phyloP scores from a whole-genome alignment of 495 filamentous ascomycete genomes.

The Penicillium desertorum region DNA sequence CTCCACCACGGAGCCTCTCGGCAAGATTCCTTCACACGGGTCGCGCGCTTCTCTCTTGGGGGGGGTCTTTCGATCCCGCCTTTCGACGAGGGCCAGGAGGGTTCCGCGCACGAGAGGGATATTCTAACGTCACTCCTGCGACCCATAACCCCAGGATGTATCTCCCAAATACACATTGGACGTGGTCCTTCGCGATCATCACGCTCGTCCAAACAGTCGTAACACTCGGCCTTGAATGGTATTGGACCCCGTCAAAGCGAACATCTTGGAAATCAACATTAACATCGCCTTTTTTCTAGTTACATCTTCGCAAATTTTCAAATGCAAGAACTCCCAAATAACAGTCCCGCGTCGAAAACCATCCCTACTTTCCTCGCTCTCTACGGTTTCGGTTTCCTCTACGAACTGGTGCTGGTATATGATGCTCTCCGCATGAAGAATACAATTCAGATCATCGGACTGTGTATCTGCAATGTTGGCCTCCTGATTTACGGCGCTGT shows the following conservation, averaged over 20 bases:
- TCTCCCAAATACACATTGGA: slow-evolving; percentile 78
- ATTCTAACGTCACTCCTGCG: slow-evolving; percentile 38
- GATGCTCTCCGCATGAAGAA: slow-evolving; percentile 94
- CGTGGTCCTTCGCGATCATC: slow-evolving; percentile 76
- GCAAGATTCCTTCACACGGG: slow-evolving; percentile 62
- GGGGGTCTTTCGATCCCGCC: slow-evolving; percentile 55
- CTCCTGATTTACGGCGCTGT: slow-evolving; percentile 90
- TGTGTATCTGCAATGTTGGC: slow-evolving; percentile 87
- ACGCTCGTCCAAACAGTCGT: slow-evolving; percentile 74
- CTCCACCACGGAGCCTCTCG: slow-evolving; percentile 49
- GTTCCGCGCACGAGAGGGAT: slow-evolving; percentile 58
- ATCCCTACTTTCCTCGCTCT: slow-evolving; percentile 89
- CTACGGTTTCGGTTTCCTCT: slow-evolving; percentile 97
- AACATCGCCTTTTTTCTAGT: slow-evolving; percentile 21
- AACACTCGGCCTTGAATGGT: slow-evolving; percentile 83
- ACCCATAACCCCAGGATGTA: slow-evolving; percentile 54
- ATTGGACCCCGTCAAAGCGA: slow-evolving; percentile 38
- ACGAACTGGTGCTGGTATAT: slow-evolving; percentile 83
- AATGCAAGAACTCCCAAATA: slow-evolving; percentile 61
- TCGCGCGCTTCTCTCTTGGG: slow-evolving; percentile 65
- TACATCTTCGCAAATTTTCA: slow-evolving; percentile 56
- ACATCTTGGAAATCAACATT: neutral
- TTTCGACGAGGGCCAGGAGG: slow-evolving; percentile 48
- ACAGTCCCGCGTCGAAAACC: slow-evolving; percentile 54
- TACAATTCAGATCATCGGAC: slow-evolving; percentile 96